Percentiles rank a stretch among this genome's conserved stretches.
Conservation (phyloP, 139 green algal species). For the Ettlia oleoabundans region DNA sequence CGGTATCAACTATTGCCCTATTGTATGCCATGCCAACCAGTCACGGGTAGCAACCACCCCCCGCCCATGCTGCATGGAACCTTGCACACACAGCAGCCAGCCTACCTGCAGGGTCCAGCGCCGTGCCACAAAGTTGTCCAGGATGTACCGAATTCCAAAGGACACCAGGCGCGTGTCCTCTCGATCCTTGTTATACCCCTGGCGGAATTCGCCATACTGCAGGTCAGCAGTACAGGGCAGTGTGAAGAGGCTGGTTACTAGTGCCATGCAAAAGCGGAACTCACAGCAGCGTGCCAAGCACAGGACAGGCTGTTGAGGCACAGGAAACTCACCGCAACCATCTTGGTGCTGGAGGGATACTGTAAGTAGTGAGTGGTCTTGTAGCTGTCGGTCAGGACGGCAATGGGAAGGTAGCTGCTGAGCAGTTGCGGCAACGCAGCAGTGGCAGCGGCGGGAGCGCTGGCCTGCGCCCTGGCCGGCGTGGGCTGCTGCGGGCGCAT, state of each 20-base stretch:
- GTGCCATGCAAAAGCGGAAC: too few species aligned
- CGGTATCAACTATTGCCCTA: too few species aligned
- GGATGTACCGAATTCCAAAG: conserved; percentile 85
- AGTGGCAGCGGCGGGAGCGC: background rate
- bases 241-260: too few species aligned
- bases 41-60: background rate
- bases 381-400: conserved; percentile 82
- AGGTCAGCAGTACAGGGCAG: too few species aligned
- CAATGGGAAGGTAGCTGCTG: conserved; percentile 65
- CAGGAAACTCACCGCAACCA: conserved; percentile 79
- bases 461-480: background rate
- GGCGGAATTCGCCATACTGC: conserved; percentile 91
- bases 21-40: too few species aligned
- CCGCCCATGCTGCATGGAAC: background rate
- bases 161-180: conserved; percentile 78
- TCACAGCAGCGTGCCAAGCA: too few species aligned
- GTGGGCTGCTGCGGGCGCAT: background rate
- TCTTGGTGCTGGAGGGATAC: conserved; percentile 76
- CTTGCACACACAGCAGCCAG: background rate
- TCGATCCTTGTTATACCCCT: conserved; percentile 76
- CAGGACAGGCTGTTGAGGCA: background rate
- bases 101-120: conserved; percentile 74
- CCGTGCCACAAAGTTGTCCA: conserved; percentile 80
- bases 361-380: conserved; percentile 83
- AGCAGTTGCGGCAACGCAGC: conserved; percentile 19